These are phyloP conservation scores for Lachnellula arida DNA, from an alignment of 2,329 filamentous ascomycete species.

Conservation along the genomic window DNA sequence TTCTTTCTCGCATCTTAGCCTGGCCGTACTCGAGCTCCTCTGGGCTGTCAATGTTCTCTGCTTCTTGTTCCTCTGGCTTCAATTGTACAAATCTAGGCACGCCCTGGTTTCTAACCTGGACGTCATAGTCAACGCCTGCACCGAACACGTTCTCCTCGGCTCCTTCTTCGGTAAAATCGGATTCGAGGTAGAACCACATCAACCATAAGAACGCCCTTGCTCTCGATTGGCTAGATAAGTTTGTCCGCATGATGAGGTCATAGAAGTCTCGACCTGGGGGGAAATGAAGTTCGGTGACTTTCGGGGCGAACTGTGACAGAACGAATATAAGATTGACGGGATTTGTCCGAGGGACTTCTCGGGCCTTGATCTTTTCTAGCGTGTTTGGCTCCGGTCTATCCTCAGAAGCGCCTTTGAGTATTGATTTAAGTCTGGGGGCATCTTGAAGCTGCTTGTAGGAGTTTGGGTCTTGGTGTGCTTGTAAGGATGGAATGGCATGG, in stretches of 20 bases:
- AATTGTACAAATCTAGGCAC: slow-evolving; percentile 64
- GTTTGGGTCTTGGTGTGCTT: slow-evolving; percentile 90
- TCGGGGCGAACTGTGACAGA: slow-evolving; percentile 81
- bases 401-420: slow-evolving; percentile 93
- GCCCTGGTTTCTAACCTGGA: slow-evolving; percentile 62
- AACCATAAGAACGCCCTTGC: slow-evolving; percentile 92
- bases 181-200: slow-evolving; percentile 99
- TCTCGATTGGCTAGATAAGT: slow-evolving; percentile 74
- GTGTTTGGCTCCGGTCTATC: slow-evolving; percentile 81
- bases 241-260: slow-evolving; percentile 89
- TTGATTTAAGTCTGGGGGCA: slow-evolving; percentile 91
- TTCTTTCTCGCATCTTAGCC: slow-evolving; percentile 68
- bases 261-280: slow-evolving; percentile 84
- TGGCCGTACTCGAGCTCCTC: slow-evolving; percentile 68
- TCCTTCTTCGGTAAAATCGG: slow-evolving; percentile 84
- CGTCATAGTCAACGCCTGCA: slow-evolving; percentile 58
- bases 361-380: slow-evolving; percentile 72
- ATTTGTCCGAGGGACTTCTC: slow-evolving; percentile 76
- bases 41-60: slow-evolving; percentile 70
- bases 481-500: slow-evolving; percentile 93
- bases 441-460: slow-evolving; percentile 98
- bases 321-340: slow-evolving; percentile 97
- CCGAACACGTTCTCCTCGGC: slow-evolving; percentile 91
- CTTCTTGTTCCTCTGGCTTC: slow-evolving; percentile 56
- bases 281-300: slow-evolving; percentile 91